These are phyloP conservation scores for Ustilago nuda DNA, from an alignment of 1,284 basidiomycete genomes.

Conservation along the genomic window DNA sequence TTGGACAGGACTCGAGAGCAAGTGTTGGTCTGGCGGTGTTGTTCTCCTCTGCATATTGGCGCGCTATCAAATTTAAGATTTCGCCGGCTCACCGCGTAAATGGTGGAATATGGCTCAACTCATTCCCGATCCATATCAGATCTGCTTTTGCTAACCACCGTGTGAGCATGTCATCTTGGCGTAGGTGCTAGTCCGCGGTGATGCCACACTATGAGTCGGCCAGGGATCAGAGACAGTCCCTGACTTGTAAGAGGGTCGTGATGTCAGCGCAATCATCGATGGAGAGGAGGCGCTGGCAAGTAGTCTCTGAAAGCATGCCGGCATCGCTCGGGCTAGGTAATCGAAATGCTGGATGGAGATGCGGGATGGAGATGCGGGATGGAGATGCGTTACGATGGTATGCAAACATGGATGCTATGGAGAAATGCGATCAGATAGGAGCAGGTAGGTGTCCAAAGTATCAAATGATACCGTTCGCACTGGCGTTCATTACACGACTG, in stretches of 20 bases:
- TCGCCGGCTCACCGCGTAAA: not conserved
- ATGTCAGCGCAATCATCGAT: not conserved
- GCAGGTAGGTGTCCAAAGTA: not conserved
- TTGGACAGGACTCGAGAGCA: not conserved
- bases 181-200: not conserved
- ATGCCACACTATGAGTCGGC: not conserved
- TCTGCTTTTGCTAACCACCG: not conserved
- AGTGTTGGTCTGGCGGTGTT: slow-evolving; percentile 13
- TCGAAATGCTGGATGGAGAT: not conserved
- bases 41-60: slow-evolving; percentile 1
- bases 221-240: too few species aligned
- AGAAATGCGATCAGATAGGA: slow-evolving; percentile 3
- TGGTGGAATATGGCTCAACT: slow-evolving; percentile 20
- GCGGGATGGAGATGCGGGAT: not conserved
- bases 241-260: too few species aligned
- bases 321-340: not conserved
- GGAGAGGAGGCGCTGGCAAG: not conserved
- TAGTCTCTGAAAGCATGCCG: not conserved
- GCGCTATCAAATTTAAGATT: not conserved
- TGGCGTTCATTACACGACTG: slow-evolving; percentile 50
- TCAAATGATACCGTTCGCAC: slow-evolving; percentile 45
- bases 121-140: slow-evolving; percentile 3
- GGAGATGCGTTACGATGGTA: not conserved
- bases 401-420: slow-evolving; percentile 6
- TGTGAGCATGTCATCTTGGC: not conserved